These are phyloP conservation scores for Botrytis elliptica DNA, from an alignment of 2,329 filamentous ascomycete genomes.

Conservation along the genomic window DNA sequence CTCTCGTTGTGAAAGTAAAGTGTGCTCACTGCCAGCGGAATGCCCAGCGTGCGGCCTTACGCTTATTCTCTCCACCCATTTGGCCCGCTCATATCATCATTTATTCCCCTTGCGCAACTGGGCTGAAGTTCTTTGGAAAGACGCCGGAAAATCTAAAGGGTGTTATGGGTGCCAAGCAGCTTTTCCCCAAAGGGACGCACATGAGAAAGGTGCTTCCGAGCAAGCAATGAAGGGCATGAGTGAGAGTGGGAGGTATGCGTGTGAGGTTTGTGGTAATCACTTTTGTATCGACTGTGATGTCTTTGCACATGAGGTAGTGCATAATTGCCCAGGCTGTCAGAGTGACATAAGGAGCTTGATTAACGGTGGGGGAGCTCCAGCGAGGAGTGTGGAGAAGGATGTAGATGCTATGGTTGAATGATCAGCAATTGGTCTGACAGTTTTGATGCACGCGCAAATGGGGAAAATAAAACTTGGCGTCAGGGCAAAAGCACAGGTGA, in stretches of 20 bases:
- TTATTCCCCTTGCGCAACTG: constrained; percentile 88
- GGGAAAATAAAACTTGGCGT: not conserved
- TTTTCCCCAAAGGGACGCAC: constrained; percentile 26
- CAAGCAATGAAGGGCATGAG: constrained; percentile 62
- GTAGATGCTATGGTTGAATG: constrained; percentile 19
- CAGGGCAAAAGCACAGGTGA: not conserved
- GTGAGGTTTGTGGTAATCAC: constrained; percentile 80
- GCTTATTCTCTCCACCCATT: constrained; percentile 88
- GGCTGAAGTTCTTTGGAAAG: constrained; percentile 82
- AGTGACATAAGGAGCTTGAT: constrained; percentile 29
- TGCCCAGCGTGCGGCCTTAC: constrained; percentile 91
- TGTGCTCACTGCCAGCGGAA: constrained; percentile 85
- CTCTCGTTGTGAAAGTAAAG: constrained; percentile 82
- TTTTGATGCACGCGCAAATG: not conserved
- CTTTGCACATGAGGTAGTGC: constrained; percentile 88
- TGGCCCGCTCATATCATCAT: constrained; percentile 91
- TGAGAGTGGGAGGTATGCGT: constrained; percentile 86
- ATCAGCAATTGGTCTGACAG: not conserved
- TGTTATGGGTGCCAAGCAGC: constrained; percentile 75
- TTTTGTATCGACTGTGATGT: constrained; percentile 99
- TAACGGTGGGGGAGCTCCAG: not conserved
- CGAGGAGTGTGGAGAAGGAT: not conserved
- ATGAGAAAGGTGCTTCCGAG: constrained; percentile 35
- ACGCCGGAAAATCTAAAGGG: constrained; percentile 54
- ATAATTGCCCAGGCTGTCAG: constrained; percentile 89